Evolutionary conservation across 345 rosid species (phyloP), one percentile per base, ranked within the genome.

Genomic region (Aethionema arabicum): DNA sequence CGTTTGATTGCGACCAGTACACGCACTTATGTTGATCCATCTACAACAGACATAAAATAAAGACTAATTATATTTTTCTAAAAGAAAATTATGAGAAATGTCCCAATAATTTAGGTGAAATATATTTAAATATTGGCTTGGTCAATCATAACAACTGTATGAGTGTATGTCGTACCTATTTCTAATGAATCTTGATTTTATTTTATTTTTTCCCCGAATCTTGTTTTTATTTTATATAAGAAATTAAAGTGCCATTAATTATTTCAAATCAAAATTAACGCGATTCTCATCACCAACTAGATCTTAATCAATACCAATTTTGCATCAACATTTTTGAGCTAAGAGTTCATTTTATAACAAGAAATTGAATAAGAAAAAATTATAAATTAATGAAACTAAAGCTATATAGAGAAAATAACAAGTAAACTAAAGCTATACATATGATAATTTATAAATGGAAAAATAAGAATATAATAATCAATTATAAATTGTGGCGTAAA

Each of bases 31-130:
- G 27, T 52, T 59, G 53, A 43, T 52, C 64, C 68, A 68, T 68
- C 66, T 50, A 35, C 60, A 39, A 68, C 60, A 68, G 61, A 68
- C 72, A 68, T 2, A 32, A 52, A 67, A 52, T 52, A 33, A 51
- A 21, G 27, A 51, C 40, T 40, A 41, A 33, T 46, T 15, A 67
- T 29, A 11, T 43, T 43, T 15, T 49, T 40, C 58, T 48, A 14
- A 47, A 35, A 46, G 7, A 4, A 50, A 29, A 67, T 49, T 40
- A 57, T 66, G 43, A n/a, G 4, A 59, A 49, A 41, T n/a, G 38
- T 40, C 59, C 9, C 59, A 51, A 67, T 59, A 21, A 43, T 48
- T 11, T 46, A 30, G 7, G 12, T 45, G 6, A 46, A 27, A 14
- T 43, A 32, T 41, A 29, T 67, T 45, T 42, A 39, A 47, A 68